Evolutionary conservation across 441 rosid species (phyloP).

Genomic region (Populus tomentosa): DNA sequence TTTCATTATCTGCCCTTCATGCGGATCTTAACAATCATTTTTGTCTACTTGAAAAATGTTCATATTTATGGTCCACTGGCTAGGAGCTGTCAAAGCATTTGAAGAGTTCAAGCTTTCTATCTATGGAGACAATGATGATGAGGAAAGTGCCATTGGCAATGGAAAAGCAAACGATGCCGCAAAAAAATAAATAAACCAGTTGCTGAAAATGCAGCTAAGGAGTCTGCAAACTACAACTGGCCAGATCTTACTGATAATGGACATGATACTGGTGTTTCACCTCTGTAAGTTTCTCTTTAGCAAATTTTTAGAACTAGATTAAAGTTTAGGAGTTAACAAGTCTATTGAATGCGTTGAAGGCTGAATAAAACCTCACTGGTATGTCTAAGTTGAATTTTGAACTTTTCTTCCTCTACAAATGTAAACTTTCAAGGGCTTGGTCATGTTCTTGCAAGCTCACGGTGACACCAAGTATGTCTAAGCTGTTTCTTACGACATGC

Average conservation of each 20-base stretch:
- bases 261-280: constrained; percentile 12
- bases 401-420: background rate
- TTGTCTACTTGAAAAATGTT: background rate
- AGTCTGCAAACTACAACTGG: constrained; percentile 56
- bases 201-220: constrained; percentile 43
- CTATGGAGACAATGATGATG: constrained; percentile 67
- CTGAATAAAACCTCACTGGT: background rate
- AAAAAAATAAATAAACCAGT: constrained; percentile 47
- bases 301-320: too few species aligned
- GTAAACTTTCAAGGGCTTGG: background rate
- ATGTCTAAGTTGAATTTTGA: background rate
- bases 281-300: too few species aligned
- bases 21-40: background rate
- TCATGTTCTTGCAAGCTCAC: background rate
- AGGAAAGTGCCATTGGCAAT: constrained; percentile 39
- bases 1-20: background rate
- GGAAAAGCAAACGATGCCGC: constrained; percentile 46
- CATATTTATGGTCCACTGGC: constrained; percentile 35
- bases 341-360: background rate
- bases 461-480: background rate
- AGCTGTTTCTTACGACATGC: background rate
- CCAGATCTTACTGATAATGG: constrained; percentile 69
- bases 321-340: too few species aligned
- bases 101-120: constrained; percentile 74
- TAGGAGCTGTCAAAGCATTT: constrained; percentile 54